Base-by-base conservation (phyloP, 2,329 filamentous ascomycete genomes). In the Pestalotiopsis sp. region DNA sequence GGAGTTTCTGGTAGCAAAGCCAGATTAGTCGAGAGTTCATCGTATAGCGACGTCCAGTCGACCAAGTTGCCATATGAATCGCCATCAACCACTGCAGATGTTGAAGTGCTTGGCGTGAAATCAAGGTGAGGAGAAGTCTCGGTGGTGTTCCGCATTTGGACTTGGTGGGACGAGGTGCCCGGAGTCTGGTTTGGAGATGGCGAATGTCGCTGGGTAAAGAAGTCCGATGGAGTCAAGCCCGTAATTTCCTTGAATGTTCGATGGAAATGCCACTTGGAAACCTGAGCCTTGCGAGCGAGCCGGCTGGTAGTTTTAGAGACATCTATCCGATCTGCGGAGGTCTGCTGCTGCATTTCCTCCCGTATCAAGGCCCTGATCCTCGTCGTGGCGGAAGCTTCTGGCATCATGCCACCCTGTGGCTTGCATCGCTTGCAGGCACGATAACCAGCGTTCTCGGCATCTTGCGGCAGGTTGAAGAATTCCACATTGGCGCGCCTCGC, bases 401-500 rank as follows among this genome's bases (percentile, higher is more conserved):
- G 64, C 64, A 66, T 66, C 52, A 17, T 58, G 20, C 49, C 49
- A 5, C 7, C n/a, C 63, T 73, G 66, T 11, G 73, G 73, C 20
- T 65, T 60, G 62, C 73, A 75, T 57, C 73, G 73, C 39, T 69
- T 70, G 39, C 73, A 75, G 0, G 73, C 49, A 2, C 73, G 72
- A 67, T 72, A 75, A 12, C 72, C 73, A 5, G 78, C 83, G 1
- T 72, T 71, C 57, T 79, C 77, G 1, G 89, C 89, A 38, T 84
- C 80, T 0, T 75, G 69, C 0, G 81, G 74, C 0, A 79, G 82
- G 17, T 82, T 75, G 77, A 84, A 89, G 77, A 90, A 91, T 1
- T 78, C 76, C 3, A 91, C 84, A 64, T 91, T 91, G 64, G 87
- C 85, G 60, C 88, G 84, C 1, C 88, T 84, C 1, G 90, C 88